Evolutionary conservation across 306 rosid genomes (phyloP).

Genomic region (Begonia masoniana): DNA sequence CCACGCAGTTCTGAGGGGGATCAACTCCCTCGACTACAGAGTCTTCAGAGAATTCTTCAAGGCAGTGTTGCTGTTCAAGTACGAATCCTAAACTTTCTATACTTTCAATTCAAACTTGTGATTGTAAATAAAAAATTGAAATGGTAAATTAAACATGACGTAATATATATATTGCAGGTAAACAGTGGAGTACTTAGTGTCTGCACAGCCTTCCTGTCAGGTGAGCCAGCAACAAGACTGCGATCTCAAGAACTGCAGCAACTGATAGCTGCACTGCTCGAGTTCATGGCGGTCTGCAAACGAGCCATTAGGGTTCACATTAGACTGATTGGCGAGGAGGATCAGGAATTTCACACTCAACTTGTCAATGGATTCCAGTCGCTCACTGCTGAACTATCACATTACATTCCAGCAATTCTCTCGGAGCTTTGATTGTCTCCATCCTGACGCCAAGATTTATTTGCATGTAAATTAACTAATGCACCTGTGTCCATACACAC

Average conservation of each 20-base stretch:
- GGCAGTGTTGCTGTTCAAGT: slow-evolving; percentile 99
- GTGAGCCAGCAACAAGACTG: slow-evolving; percentile 92
- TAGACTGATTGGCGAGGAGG: slow-evolving; percentile 93
- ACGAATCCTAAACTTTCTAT: slow-evolving; percentile 10
- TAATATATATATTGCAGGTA: slow-evolving; percentile 47
- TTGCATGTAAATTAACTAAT: too few species aligned
- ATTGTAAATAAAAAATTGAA: too few species aligned
- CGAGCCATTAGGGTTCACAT: slow-evolving; percentile 94
- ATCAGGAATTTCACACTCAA: slow-evolving; percentile 97
- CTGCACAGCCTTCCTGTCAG: slow-evolving; percentile 95
- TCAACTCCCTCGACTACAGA: slow-evolving; percentile 95
- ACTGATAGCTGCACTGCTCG: slow-evolving; percentile 94
- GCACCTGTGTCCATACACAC: too few species aligned
- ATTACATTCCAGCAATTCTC: slow-evolving; percentile 93
- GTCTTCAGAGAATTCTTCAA: slow-evolving; percentile 94
- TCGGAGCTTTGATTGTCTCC: slow-evolving; percentile 49
- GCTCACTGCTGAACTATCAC: slow-evolving; percentile 86
- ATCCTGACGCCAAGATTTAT: too few species aligned
- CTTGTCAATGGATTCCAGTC: slow-evolving; percentile 97
- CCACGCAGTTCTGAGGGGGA: slow-evolving; percentile 98
- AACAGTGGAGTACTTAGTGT: slow-evolving; percentile 95
- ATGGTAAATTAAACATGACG: too few species aligned
- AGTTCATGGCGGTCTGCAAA: slow-evolving; percentile 98
- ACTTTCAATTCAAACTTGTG: neutral
- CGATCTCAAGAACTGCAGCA: slow-evolving; percentile 96